A percentile compares a stretch with the other conserved stretches of the same genome.
Conservation (phyloP, 208 protist genomes). For the Naegleria gruberi region DNA sequence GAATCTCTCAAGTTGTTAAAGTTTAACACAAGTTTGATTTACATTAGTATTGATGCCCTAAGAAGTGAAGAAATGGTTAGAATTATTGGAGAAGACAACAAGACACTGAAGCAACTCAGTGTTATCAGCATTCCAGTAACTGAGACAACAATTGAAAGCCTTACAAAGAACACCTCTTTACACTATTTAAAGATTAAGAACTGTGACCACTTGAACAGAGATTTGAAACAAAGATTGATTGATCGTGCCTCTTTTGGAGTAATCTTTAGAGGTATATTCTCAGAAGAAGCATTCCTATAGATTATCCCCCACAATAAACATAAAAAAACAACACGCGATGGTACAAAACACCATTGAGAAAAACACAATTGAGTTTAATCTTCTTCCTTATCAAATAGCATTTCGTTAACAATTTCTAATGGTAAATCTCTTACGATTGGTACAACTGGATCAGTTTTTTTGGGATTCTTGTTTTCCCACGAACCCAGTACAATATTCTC, state of each 20-base stretch:
- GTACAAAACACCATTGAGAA: no score
- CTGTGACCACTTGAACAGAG: background rate
- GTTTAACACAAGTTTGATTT: background rate
- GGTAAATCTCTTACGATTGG: background rate
- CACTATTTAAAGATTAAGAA: conserved; percentile 6
- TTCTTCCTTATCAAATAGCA: background rate
- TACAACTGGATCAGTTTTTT: background rate
- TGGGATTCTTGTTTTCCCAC: background rate
- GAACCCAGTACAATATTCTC: background rate
- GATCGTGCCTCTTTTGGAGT: background rate
- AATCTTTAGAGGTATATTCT: background rate
- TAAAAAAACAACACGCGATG: no score
- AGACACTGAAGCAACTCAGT: background rate
- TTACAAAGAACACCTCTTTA: background rate
- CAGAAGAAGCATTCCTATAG: background rate
- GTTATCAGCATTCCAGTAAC: background rate
- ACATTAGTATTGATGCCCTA: background rate
- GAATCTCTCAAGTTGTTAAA: background rate
- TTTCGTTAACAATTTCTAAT: background rate
- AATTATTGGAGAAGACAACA: conserved; percentile 3
- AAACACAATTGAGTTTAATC: no score
- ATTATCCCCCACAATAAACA: background rate
- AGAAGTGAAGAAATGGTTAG: background rate
- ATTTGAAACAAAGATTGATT: background rate
- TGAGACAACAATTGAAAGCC: background rate